Evolutionary conservation across 768 basidiomycete genomes (phyloP), one percentile per base, ranked within the genome.

Genomic region (Sutorius australiensis): DNA sequence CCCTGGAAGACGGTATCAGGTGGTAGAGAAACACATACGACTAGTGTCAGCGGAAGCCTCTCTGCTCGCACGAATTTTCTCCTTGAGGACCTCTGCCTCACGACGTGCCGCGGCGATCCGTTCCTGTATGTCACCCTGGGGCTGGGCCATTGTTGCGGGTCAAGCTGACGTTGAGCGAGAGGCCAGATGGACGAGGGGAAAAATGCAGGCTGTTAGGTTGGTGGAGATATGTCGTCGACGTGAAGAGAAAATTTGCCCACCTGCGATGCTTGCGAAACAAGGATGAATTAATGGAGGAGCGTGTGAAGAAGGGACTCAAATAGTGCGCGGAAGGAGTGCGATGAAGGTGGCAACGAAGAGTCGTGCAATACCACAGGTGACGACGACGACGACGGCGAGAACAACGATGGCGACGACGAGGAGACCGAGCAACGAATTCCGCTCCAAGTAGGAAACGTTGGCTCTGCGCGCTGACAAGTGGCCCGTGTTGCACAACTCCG

Each of bases 21-120:
- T 49, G 24, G 57, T 36, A 47, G 33, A 48, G 34, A 53, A 30
- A 46, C 3, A 86, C 94, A 75, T 68, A 99, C 95, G 76, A 67
- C 91, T 95, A 16, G 95, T 97, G 74, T 99, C 95, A n/a, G 92
- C 94, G 45, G 94, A 92, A 54, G 94, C 92, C 72, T 98, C 97
- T 68, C 86, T 88, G 73, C 92, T 95, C 45, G 92, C 87, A 66
- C 95, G 80, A 69, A 99, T 99, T 84, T 95, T 95, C 81, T 99
- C 97, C 77, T 97, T 99, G 75, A 99, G 72, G 67, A 83, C 88
- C 74, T 98, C 95, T 41, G 94, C 94, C 74, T 98, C 97, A 69
- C 97, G 81, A 62, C 95, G 86, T 53, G 97, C 95, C 48, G 95
- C 92, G 40, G 95, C 92, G 71, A 99, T 98, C 64, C 89, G 77